Percentiles rank a stretch among this genome's conserved stretches.
These are phyloP conservation scores for Erysimum pusillum DNA, from an alignment of 441 rosid genomes.

Conservation along the genomic window DNA sequence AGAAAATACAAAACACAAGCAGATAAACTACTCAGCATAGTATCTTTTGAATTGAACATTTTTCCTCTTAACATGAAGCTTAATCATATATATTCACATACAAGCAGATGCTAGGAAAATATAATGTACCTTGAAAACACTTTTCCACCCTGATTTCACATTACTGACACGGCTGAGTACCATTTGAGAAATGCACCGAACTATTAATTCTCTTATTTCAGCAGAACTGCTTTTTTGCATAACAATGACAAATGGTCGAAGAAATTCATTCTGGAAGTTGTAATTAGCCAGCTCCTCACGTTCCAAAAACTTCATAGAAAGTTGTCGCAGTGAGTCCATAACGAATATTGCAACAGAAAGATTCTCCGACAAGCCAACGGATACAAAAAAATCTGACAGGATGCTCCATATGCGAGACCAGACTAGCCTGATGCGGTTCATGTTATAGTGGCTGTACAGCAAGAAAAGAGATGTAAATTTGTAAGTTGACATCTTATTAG, in stretches of 20 bases:
- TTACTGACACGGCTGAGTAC: constrained; percentile 94
- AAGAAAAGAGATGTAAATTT: constrained; percentile 29
- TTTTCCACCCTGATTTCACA: constrained; percentile 99
- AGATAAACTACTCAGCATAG: constrained; percentile 30
- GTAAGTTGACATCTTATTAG: constrained; percentile 34
- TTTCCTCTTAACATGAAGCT: constrained; percentile 33
- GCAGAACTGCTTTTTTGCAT: constrained; percentile 93
- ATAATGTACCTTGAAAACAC: constrained; percentile 89
- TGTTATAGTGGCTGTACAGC: constrained; percentile 93
- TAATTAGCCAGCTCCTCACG: constrained; percentile 99
- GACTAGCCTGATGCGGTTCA: constrained; percentile 98
- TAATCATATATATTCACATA: constrained; percentile 26
- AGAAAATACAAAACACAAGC: background rate
- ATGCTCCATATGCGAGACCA: constrained; percentile 98
- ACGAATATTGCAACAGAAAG: constrained; percentile 99
- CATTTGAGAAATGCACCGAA: constrained; percentile 99
- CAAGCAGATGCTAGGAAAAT: constrained; percentile 35
- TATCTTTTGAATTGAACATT: constrained; percentile 17
- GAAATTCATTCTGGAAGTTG: constrained; percentile 97
- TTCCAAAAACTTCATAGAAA: constrained; percentile 97
- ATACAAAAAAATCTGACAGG: constrained; percentile 97
- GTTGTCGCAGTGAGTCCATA: constrained; percentile 98
- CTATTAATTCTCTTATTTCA: constrained; percentile 93
- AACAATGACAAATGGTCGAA: constrained; percentile 94
- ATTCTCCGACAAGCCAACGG: constrained; percentile 98